Conservation (phyloP, 257 asterid genomes). For the Leonotis leonurus region DNA sequence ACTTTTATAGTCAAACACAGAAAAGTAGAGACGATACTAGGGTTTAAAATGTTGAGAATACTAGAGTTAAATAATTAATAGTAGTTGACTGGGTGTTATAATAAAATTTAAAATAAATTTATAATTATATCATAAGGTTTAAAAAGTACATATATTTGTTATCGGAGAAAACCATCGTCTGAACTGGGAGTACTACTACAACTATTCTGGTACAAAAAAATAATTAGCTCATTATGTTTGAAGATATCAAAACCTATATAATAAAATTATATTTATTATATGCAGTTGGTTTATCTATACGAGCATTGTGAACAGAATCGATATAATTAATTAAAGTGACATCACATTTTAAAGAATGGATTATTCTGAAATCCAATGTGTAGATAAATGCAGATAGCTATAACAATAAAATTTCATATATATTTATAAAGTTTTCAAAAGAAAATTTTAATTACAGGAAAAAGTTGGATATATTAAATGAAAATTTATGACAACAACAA, state of each 20-base stretch:
- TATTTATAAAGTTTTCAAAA: not conserved
- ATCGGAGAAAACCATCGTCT: too few species aligned
- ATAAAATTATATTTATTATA: not conserved
- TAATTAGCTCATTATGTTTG: not conserved
- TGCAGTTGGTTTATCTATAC: not conserved
- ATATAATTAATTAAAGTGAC: not conserved
- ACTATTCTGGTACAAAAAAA: not conserved
- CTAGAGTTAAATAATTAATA: not conserved
- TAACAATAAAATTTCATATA: not conserved
- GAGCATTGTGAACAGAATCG: not conserved
- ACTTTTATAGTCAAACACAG: not conserved
- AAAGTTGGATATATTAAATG: not conserved
- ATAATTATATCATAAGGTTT: too few species aligned
- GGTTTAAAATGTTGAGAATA: not conserved
- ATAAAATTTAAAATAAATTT: not conserved
- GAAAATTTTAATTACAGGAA: not conserved
- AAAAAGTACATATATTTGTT: too few species aligned
- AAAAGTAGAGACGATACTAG: not conserved
- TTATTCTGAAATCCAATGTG: constrained; percentile 2
- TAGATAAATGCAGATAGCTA: constrained; percentile 8
- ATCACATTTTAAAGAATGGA: not conserved
- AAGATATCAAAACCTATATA: not conserved
- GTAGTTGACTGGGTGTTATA: not conserved
- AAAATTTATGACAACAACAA: too few species aligned
- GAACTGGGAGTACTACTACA: too few species aligned